These are phyloP conservation scores for Cordyceps pruinosa DNA, from an alignment of 2,329 filamentous ascomycete genomes.

Conservation along the genomic window DNA sequence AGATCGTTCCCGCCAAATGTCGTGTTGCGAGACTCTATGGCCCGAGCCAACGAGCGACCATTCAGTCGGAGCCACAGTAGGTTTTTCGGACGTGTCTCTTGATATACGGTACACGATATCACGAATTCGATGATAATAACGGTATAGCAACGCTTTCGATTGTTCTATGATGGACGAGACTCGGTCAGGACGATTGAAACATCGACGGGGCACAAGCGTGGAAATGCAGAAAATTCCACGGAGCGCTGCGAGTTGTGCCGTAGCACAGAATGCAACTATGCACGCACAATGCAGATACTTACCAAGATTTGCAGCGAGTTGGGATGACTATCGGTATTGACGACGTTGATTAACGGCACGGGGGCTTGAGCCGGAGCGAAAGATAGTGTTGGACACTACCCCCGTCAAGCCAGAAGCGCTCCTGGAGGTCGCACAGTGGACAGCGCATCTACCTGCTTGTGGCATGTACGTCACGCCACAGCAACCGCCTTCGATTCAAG, in stretches of 20 bases:
- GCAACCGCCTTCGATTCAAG: background rate
- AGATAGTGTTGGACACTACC: constrained; percentile 8
- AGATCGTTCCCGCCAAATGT: constrained; percentile 8
- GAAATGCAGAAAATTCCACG: background rate
- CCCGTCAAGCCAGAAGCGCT: constrained; percentile 7
- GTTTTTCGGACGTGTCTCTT: background rate
- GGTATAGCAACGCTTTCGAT: background rate
- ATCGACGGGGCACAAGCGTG: background rate
- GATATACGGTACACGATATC: background rate
- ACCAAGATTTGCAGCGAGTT: constrained; percentile 1
- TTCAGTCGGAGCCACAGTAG: constrained; percentile 8
- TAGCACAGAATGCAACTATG: background rate
- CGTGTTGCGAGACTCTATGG: constrained; percentile 1
- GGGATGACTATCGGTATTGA: background rate
- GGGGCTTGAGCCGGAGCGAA: constrained; percentile 9
- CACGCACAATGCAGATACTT: background rate
- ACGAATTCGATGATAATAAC: background rate
- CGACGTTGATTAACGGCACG: constrained; percentile 6
- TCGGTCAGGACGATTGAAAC: constrained; percentile 1
- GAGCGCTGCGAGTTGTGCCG: background rate
- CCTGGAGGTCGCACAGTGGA: constrained; percentile 9
- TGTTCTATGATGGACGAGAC: constrained; percentile 3
- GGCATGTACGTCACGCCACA: constrained; percentile 5
- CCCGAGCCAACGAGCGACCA: constrained; percentile 8
- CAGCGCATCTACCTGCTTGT: background rate